A percentile compares a stretch with the other conserved stretches of the same genome.
These are phyloP conservation scores for Nematocida displodere DNA, from an alignment of 371 early-diverging fungal genomes.

Conservation along the genomic window DNA sequence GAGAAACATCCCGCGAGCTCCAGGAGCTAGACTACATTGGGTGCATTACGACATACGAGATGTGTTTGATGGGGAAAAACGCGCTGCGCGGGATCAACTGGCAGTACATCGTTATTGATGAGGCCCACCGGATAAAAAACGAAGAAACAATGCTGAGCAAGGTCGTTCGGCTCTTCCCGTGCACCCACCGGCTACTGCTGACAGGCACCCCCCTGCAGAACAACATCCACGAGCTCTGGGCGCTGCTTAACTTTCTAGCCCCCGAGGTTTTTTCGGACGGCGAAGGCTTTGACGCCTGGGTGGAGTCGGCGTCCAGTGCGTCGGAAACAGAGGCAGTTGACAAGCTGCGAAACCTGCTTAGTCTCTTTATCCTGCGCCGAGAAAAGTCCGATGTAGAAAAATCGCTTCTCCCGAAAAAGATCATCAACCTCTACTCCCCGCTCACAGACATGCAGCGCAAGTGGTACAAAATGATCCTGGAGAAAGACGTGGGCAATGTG, in stretches of 20 bases:
- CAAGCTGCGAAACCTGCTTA: slow-evolving; percentile 43
- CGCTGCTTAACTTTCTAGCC: slow-evolving; percentile 54
- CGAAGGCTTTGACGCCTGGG: slow-evolving; percentile 55
- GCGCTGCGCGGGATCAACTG: slow-evolving; percentile 34
- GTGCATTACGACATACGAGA: slow-evolving; percentile 56
- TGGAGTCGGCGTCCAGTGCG: slow-evolving; percentile 26
- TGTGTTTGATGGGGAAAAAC: slow-evolving; percentile 46
- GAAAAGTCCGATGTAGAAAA: slow-evolving; percentile 56
- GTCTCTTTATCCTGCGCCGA: slow-evolving; percentile 51
- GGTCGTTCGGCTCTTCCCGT: slow-evolving; percentile 47
- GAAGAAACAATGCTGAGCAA: slow-evolving; percentile 55
- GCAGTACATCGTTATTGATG: slow-evolving; percentile 58
- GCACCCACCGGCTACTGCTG: slow-evolving; percentile 46
- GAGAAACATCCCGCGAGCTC: slow-evolving; percentile 85
- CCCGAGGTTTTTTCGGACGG: slow-evolving; percentile 56
- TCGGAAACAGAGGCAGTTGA: slow-evolving; percentile 42
- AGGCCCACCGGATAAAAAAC: slow-evolving; percentile 55
- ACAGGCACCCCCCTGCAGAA: slow-evolving; percentile 58
- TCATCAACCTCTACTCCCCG: slow-evolving; percentile 53
- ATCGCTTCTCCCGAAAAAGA: slow-evolving; percentile 53
- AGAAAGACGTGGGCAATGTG: slow-evolving; percentile 45
- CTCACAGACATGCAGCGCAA: slow-evolving; percentile 53
- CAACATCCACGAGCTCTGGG: slow-evolving; percentile 57
- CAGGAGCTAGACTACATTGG: slow-evolving; percentile 79
- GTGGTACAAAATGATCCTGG: slow-evolving; percentile 55